Percentiles rank a stretch among this genome's conserved stretches.
These are phyloP conservation scores for Rhizopogon vulgaris DNA, from an alignment of 768 basidiomycete genomes.

Conservation along the genomic window DNA sequence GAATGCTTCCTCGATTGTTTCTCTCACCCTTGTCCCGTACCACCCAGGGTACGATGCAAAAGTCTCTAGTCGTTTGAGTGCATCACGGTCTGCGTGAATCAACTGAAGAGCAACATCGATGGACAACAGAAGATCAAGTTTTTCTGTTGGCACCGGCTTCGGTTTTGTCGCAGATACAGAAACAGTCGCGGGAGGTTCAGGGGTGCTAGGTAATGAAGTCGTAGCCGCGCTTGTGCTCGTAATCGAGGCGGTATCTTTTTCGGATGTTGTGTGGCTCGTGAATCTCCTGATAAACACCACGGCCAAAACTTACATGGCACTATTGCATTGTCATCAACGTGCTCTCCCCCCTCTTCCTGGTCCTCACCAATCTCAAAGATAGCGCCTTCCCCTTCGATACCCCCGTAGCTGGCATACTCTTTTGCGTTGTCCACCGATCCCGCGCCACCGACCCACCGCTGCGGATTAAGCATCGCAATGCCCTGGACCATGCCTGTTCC, in stretches of 20 bases:
- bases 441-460: constrained; percentile 63
- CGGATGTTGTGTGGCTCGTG: background rate
- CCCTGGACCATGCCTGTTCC: constrained; percentile 77
- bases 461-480: constrained; percentile 85
- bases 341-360: constrained; percentile 21
- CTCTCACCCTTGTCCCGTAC: constrained; percentile 81
- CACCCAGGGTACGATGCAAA: constrained; percentile 84
- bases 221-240: background rate
- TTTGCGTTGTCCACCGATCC: constrained; percentile 1
- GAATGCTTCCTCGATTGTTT: constrained; percentile 93
- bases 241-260: background rate
- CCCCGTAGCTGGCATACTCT: constrained; percentile 18
- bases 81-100: constrained; percentile 89
- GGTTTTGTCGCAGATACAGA: background rate
- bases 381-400: constrained; percentile 24
- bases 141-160: constrained; percentile 24
- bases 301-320: background rate
- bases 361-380: constrained; percentile 50
- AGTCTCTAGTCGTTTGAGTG: constrained; percentile 86
- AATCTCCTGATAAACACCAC: constrained; percentile 13
- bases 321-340: constrained; percentile 10
- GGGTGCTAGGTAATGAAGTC: background rate
- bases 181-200: background rate
- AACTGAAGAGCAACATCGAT: constrained; percentile 87
- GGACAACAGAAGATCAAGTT: constrained; percentile 82